Evolutionary conservation across 2,329 filamentous ascomycete species (phyloP).

Genomic region (Penicillium thymicola): DNA sequence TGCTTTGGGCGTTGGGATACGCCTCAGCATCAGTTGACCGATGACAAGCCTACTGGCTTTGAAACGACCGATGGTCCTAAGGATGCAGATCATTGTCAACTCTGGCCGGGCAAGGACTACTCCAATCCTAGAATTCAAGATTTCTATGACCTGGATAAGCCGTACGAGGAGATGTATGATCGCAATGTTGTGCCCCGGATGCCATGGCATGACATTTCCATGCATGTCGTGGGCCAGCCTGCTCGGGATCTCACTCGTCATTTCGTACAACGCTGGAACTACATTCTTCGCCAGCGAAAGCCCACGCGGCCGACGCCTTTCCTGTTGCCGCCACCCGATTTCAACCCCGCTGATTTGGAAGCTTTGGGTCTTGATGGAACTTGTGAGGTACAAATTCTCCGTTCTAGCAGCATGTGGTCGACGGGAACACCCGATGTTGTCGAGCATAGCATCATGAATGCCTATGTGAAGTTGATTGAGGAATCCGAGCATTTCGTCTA

Average conservation of each 20-base stretch:
- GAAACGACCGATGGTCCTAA: slow-evolving; percentile 73
- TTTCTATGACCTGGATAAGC: slow-evolving; percentile 88
- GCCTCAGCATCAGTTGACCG: slow-evolving; percentile 82
- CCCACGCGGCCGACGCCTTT: slow-evolving; percentile 92
- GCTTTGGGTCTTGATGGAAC: slow-evolving; percentile 85
- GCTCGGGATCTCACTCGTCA: slow-evolving; percentile 90
- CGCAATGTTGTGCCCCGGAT: slow-evolving; percentile 83
- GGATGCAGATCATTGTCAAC: slow-evolving; percentile 86
- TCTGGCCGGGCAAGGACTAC: slow-evolving; percentile 98
- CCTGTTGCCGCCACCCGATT: slow-evolving; percentile 88
- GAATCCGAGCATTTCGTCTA: slow-evolving; percentile 97
- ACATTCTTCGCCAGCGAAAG: slow-evolving; percentile 86
- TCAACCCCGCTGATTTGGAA: slow-evolving; percentile 79
- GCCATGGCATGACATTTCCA: slow-evolving; percentile 98
- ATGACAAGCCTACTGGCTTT: slow-evolving; percentile 94
- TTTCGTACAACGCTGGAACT: slow-evolving; percentile 98
- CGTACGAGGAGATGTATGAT: slow-evolving; percentile 99
- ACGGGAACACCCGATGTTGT: slow-evolving; percentile 77
- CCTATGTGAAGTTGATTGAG: slow-evolving; percentile 91
- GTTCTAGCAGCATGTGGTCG: slow-evolving; percentile 89
- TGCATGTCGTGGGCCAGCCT: slow-evolving; percentile 96
- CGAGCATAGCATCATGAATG: slow-evolving; percentile 93
- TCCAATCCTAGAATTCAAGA: slow-evolving; percentile 94
- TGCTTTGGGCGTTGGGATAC: slow-evolving; percentile 98
- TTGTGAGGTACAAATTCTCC: slow-evolving; percentile 92